Percentiles rank a stretch among this genome's conserved stretches.
phyloP scores from a whole-genome alignment of 495 filamentous ascomycete genomes.

The Penicillium cinerascens region DNA sequence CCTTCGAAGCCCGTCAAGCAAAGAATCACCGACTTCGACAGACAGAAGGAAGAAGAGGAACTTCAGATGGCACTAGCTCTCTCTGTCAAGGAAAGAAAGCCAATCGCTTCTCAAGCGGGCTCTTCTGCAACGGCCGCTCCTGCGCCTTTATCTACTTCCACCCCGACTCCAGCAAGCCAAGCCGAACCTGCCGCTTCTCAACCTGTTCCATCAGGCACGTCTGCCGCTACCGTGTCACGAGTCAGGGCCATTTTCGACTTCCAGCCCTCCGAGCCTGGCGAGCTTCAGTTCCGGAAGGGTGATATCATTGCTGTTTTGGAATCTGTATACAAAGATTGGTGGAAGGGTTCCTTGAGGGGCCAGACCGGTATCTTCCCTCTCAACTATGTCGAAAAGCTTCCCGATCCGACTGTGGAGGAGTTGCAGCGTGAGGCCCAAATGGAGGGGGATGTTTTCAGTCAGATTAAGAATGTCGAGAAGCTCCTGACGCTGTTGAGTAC shows the following conservation, averaged over 20 bases:
- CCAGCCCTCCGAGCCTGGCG: conserved; percentile 85
- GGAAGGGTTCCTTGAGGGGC: conserved; percentile 90
- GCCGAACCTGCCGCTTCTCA: conserved; percentile 40
- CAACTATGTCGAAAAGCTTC: conserved; percentile 97
- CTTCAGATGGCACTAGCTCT: conserved; percentile 92
- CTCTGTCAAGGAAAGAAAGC: conserved; percentile 76
- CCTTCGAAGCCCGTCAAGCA: conserved; percentile 90
- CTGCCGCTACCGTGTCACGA: conserved; percentile 94
- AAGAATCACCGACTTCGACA: conserved; percentile 82
- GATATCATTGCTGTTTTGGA: conserved; percentile 97
- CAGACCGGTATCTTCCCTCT: conserved; percentile 97
- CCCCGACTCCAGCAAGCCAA: conserved; percentile 42
- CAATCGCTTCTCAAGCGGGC: conserved; percentile 18
- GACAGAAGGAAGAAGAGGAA: conserved; percentile 96
- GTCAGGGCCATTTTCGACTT: conserved; percentile 95
- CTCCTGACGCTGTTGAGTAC: conserved; percentile 90
- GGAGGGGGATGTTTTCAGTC: conserved; percentile 95
- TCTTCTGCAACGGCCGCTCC: conserved; percentile 25
- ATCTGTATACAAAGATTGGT: conserved; percentile 99
- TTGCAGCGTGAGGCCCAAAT: conserved; percentile 94
- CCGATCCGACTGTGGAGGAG: conserved; percentile 92
- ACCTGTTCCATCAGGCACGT: conserved; percentile 64
- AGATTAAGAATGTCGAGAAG: conserved; percentile 99
- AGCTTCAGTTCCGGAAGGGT: conserved; percentile 93
- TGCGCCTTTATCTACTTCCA: conserved; percentile 27